A percentile compares a stretch with the other conserved stretches of the same genome.
Conservation (phyloP, 2,329 filamentous ascomycete species). For the Coniochaeta hoffmannii region DNA sequence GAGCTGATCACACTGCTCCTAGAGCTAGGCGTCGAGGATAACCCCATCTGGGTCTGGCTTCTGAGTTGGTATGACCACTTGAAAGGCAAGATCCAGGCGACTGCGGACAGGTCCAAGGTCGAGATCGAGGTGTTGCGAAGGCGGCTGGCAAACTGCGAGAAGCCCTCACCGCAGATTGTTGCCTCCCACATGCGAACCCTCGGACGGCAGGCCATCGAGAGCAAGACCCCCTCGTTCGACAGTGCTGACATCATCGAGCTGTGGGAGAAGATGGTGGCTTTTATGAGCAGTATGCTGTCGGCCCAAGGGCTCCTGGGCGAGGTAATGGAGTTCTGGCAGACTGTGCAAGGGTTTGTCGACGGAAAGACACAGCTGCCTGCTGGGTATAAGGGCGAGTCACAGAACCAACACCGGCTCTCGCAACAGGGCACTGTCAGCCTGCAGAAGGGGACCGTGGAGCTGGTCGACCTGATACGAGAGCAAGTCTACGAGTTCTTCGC, state of each 20-base stretch:
- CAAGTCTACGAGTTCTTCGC: conserved; percentile 76
- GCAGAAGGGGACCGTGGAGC: conserved; percentile 68
- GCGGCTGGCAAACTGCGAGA: conserved; percentile 66
- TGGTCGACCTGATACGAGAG: conserved; percentile 78
- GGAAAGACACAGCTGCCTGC: conserved; percentile 79
- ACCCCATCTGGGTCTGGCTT: conserved; percentile 95
- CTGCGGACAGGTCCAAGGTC: conserved; percentile 78
- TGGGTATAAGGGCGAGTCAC: conserved; percentile 76
- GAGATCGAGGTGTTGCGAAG: conserved; percentile 89
- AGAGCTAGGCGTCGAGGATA: conserved; percentile 92
- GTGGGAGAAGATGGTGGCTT: conserved; percentile 81
- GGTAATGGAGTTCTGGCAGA: conserved; percentile 90
- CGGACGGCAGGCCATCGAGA: conserved; percentile 57
- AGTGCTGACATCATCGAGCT: conserved; percentile 75
- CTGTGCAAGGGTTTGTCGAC: conserved; percentile 80
- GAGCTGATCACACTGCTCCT: conserved; percentile 81
- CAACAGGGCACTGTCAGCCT: conserved; percentile 63
- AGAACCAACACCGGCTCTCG: conserved; percentile 72
- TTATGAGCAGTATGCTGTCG: conserved; percentile 68
- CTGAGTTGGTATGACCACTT: conserved; percentile 83
- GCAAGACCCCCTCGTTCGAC: conserved; percentile 61
- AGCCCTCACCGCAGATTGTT: conserved; percentile 60
- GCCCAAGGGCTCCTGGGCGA: conserved; percentile 78
- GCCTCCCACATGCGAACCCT: conserved; percentile 72
- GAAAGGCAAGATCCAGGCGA: conserved; percentile 73